Evolutionary conservation across 2,329 filamentous ascomycete genomes (phyloP).

Genomic region (Phaeosphaeria sp.): DNA sequence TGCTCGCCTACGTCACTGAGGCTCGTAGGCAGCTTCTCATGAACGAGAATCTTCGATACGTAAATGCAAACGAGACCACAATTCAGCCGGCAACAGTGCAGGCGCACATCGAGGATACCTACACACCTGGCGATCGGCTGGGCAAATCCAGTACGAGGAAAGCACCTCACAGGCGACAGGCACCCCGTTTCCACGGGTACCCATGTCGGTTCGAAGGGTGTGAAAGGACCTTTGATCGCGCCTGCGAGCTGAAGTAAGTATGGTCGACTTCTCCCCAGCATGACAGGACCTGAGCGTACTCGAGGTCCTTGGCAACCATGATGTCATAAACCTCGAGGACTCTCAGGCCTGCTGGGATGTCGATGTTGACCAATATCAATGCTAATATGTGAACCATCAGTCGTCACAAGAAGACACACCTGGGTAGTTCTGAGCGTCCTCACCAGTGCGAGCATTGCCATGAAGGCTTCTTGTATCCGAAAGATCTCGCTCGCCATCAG

Average conservation of each 20-base stretch:
- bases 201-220: slow-evolving; percentile 30
- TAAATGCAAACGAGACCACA: slow-evolving; percentile 37
- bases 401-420: slow-evolving; percentile 43
- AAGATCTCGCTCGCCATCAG: slow-evolving; percentile 41
- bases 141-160: slow-evolving; percentile 7
- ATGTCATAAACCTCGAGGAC: background rate
- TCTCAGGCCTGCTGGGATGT: background rate
- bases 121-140: slow-evolving; percentile 38
- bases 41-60: slow-evolving; percentile 14
- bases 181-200: slow-evolving; percentile 34
- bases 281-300: slow-evolving; percentile 1
- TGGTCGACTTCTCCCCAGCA: slow-evolving; percentile 1
- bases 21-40: slow-evolving; percentile 10
- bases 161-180: slow-evolving; percentile 27
- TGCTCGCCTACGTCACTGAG: slow-evolving; percentile 9
- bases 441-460: slow-evolving; percentile 39
- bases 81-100: slow-evolving; percentile 34
- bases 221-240: slow-evolving; percentile 35
- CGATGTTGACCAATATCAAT: background rate
- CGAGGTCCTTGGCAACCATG: background rate
- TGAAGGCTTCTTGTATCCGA: slow-evolving; percentile 45
- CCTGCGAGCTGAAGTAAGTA: slow-evolving; percentile 46
- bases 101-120: slow-evolving; percentile 34
- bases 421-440: slow-evolving; percentile 32
- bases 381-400: slow-evolving; percentile 22